Evolutionary conservation across 208 protist genomes (phyloP), one percentile per base, ranked within the genome.

Genomic region (Hexamita inflata): DNA sequence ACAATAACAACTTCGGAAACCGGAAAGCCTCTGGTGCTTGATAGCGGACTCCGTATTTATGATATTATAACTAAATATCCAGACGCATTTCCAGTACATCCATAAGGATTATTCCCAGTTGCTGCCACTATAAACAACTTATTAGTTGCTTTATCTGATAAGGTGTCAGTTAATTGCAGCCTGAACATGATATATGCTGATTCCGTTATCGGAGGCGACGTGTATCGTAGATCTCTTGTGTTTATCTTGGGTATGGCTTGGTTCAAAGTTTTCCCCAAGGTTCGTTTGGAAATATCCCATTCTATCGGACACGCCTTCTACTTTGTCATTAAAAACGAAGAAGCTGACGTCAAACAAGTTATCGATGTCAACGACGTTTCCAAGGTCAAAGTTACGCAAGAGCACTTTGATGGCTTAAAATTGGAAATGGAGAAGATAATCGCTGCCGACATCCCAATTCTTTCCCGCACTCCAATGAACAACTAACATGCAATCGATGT

Each of bases 211-310:
- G 77, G 77, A 9, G 32, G 45, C 1, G 11, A 13, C 0, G 24
- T 74, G 24, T 80, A 76, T 59, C 58, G 77, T 60, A n/a, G 61
- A 2, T 73, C 68, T 24, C 30, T 80, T 0, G 39, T 34, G n/a
- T 82, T 83, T 40, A 7, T 82, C 2, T 39, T 83, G 39, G 61
- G 29, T 1, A 82, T 75, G 64, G 80, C 78, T 32, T 38, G 58
- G 24, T 29, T 0, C 34, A 24, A 58, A 30, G 19, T 82, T 32
- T 83, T 29, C 35, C 57, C 58, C 19, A 45, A 19, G 1, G 15
- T 40, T 29, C 24, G 15, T 39, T n/a, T 80, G 28, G 28, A 80
- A 11, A 70, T 76, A 58, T 77, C 73, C 29, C 80, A 83, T 29
- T 77, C 79, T 0, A 64, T 79, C 15, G 75, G 75, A 49, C 73